phyloP scores from a whole-genome alignment of 352 stramenopile genomes.

The Globisporangium cystogenes region DNA sequence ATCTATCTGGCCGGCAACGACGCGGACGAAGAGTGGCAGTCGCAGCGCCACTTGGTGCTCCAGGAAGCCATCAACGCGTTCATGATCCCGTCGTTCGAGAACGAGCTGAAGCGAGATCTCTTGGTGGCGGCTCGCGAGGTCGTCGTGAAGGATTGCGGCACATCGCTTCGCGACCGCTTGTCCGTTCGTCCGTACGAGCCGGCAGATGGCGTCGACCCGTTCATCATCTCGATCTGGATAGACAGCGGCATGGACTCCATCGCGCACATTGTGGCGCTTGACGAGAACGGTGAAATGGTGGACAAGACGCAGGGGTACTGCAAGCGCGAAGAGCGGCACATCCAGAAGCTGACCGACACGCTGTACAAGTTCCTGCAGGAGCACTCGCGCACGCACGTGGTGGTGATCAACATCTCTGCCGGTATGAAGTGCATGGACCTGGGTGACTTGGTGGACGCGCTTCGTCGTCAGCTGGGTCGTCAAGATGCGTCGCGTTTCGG shows the following conservation, averaged over 20 bases:
- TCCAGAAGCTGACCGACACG: slow-evolving; percentile 69
- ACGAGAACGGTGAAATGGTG: slow-evolving; percentile 81
- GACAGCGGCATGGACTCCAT: slow-evolving; percentile 74
- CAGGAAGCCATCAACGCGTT: slow-evolving; percentile 82
- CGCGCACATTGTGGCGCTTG: slow-evolving; percentile 77
- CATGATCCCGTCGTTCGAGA: slow-evolving; percentile 83
- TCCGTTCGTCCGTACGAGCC: slow-evolving; percentile 76
- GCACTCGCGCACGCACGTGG: slow-evolving; percentile 71
- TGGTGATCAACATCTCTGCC: slow-evolving; percentile 87
- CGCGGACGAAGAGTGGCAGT: slow-evolving; percentile 82
- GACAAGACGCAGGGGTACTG: slow-evolving; percentile 86
- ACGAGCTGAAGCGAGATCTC: slow-evolving; percentile 79
- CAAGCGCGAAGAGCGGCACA: slow-evolving; percentile 65
- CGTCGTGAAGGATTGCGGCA: slow-evolving; percentile 73
- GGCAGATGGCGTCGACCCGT: slow-evolving; percentile 69
- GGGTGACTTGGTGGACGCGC: slow-evolving; percentile 80
- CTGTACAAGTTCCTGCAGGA: slow-evolving; percentile 82
- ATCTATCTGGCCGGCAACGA: slow-evolving; percentile 58
- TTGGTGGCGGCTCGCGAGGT: slow-evolving; percentile 62
- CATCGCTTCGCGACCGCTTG: slow-evolving; percentile 57
- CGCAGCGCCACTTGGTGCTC: slow-evolving; percentile 75
- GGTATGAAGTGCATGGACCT: slow-evolving; percentile 90
- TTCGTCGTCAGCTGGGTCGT: slow-evolving; percentile 67
- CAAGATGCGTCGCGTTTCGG: slow-evolving; percentile 67
- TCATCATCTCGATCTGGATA: slow-evolving; percentile 86